Base-by-base conservation (phyloP, 148 eudicot genomes). In the Cornus suecica region DNA sequence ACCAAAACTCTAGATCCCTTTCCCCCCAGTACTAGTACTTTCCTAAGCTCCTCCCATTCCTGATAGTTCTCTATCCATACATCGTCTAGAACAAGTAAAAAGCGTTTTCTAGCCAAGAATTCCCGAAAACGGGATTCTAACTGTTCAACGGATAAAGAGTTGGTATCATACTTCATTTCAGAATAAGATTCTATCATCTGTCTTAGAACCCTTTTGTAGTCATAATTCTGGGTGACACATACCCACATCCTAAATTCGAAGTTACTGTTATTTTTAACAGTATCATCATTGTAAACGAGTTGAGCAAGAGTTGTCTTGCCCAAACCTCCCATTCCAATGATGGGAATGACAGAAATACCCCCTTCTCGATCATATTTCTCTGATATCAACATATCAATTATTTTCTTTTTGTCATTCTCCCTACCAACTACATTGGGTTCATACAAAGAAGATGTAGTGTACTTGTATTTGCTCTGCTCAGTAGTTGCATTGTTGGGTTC, bases 241-340 rank as follows among this genome's bases (percentile, higher is more conserved):
- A 54, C 76, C 65, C 84, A 81, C 78, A 77, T 81, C 27, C 66
- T 41, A 34, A 64, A 79, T 56, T 77, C 68, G 68, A 81, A 81
- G 60, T 73, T 70, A 15, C 60, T 68, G 60, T 73, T 70, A 15
- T 45, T 68, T 37, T 72, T 61, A 24, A 76, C 70, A 30, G 72
- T 52, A 0, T 54, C 61, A 37, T 82, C 76, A 30, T 82, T 82
- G 60, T 65, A 82, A 20, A 71, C 76, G 6, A 74, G 68, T 58
- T 82, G 81, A 26, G 70, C 76, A 24, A 78, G 79, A 58, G 82
- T 82, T 25, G 82, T 82, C 72, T 82, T 82, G 27, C 85, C 85
- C 48, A 82, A 28, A n/a, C 82, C 85, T 52, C 82, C 82, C 85
- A 75, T 79, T 10, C 85, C 85, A 22, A 76, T 51, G 58, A 82